phyloP scores from a whole-genome alignment of 2,329 filamentous ascomycete species.

The Dactylellina drechsleri region DNA sequence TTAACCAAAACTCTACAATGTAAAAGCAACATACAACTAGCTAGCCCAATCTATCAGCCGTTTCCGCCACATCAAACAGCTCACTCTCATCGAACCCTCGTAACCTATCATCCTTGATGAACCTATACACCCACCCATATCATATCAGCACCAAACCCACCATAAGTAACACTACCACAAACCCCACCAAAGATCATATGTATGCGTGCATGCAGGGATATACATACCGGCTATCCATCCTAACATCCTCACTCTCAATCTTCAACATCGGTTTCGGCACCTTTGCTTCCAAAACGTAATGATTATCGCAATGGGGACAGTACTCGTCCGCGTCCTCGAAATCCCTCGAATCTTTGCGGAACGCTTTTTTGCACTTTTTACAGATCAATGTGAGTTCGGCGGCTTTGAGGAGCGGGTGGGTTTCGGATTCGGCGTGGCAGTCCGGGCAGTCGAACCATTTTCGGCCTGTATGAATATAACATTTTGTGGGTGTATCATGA shows the following conservation, averaged over 20 bases:
- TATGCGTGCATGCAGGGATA: too few species aligned
- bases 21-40: background rate
- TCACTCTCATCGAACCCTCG: constrained; percentile 66
- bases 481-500: background rate
- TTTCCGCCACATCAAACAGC: constrained; percentile 55
- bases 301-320: constrained; percentile 98
- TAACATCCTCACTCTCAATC: constrained; percentile 89
- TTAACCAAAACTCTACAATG: constrained; percentile 7
- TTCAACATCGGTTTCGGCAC: constrained; percentile 84
- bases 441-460: constrained; percentile 99
- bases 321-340: constrained; percentile 98
- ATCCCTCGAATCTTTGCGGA: constrained; percentile 89
- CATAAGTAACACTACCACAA: too few species aligned
- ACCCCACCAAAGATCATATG: too few species aligned
- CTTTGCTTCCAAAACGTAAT: constrained; percentile 90
- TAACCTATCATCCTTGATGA: constrained; percentile 90
- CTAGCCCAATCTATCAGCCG: constrained; percentile 54
- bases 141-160: constrained; percentile 1
- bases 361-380: constrained; percentile 99
- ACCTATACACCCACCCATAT: constrained; percentile 64
- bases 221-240: constrained; percentile 76
- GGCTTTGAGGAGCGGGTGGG: constrained; percentile 78
- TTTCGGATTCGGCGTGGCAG: constrained; percentile 85
- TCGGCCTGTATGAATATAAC: constrained; percentile 68
- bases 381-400: constrained; percentile 94